A percentile compares a stretch with the other conserved stretches of the same genome.
Conservation (phyloP, 1,284 basidiomycete genomes). For the Irpex sp. region DNA sequence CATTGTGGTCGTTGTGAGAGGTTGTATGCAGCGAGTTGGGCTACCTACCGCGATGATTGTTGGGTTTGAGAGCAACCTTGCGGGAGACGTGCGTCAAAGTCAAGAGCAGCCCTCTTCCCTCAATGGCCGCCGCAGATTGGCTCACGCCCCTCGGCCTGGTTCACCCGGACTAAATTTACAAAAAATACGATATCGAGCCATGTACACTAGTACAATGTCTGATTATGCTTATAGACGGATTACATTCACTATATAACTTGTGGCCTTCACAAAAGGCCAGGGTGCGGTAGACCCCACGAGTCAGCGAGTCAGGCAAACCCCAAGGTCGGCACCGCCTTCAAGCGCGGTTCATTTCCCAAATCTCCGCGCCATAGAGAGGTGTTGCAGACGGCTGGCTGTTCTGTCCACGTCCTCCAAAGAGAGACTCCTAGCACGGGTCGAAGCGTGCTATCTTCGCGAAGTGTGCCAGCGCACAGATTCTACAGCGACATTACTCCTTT, state of each 20-base stretch:
- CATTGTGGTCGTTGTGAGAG: slow-evolving; percentile 19
- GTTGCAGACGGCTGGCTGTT: not conserved
- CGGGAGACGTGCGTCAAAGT: slow-evolving; percentile 13
- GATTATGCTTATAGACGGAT: not conserved
- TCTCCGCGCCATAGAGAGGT: not conserved
- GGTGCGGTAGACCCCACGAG: not conserved
- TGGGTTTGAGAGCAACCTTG: slow-evolving; percentile 4
- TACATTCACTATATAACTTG: too few species aligned
- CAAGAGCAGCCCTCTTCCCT: slow-evolving; percentile 5
- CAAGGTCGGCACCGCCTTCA: not conserved
- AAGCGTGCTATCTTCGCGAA: not conserved
- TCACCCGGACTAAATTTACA: not conserved
- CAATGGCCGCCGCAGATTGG: slow-evolving; percentile 1
- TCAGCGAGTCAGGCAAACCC: not conserved
- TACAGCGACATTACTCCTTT: not conserved
- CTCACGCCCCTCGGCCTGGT: not conserved
- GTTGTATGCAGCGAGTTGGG: slow-evolving; percentile 1
- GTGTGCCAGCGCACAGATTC: not conserved
- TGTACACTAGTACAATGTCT: not conserved
- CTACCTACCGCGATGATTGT: slow-evolving; percentile 3
- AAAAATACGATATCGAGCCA: not conserved
- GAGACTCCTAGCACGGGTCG: not conserved
- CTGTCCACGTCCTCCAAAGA: not conserved
- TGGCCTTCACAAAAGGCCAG: not conserved
- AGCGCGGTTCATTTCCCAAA: not conserved